phyloP scores from a whole-genome alignment of 139 green algal genomes.

The Zygnema circumcarinatum region DNA sequence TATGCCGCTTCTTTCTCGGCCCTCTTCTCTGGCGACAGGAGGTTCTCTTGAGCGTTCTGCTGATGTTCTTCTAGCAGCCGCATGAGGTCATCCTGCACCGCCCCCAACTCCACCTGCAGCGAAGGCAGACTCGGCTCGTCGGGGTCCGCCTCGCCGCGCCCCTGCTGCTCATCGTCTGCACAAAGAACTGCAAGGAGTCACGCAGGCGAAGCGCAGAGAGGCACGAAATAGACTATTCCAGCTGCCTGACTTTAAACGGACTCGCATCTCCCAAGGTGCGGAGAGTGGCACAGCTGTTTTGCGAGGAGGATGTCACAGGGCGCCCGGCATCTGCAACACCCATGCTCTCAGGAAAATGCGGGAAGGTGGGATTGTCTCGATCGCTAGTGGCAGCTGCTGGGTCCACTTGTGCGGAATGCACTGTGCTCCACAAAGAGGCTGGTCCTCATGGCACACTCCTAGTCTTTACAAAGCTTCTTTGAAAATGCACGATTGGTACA shows the following conservation, averaged over 20 bases:
- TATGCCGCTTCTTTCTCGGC: background rate
- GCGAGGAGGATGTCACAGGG: background rate
- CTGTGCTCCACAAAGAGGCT: too few relatives aligned
- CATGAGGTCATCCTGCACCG: constrained; percentile 42
- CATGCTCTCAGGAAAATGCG: too few relatives aligned
- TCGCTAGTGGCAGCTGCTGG: too few relatives aligned
- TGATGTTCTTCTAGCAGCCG: constrained; percentile 19
- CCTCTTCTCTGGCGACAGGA: background rate
- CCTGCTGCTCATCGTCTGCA: background rate
- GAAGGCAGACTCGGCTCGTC: background rate
- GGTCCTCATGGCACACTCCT: too few relatives aligned
- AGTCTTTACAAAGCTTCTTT: too few relatives aligned
- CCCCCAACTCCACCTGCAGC: constrained; percentile 36
- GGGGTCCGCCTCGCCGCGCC: background rate
- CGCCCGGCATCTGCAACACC: too few relatives aligned
- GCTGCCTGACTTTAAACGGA: background rate
- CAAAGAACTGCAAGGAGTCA: background rate
- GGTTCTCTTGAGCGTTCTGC: background rate
- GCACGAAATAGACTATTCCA: constrained; percentile 3
- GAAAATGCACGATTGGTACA: too few relatives aligned
- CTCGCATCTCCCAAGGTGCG: background rate
- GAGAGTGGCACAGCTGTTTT: background rate
- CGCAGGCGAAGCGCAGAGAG: background rate
- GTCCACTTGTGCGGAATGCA: too few relatives aligned
- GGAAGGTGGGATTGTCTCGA: too few relatives aligned